Percentiles rank a stretch among this genome's conserved stretches.
phyloP scores from a whole-genome alignment of 179 eudicot genomes.

The Actinidia arguta region DNA sequence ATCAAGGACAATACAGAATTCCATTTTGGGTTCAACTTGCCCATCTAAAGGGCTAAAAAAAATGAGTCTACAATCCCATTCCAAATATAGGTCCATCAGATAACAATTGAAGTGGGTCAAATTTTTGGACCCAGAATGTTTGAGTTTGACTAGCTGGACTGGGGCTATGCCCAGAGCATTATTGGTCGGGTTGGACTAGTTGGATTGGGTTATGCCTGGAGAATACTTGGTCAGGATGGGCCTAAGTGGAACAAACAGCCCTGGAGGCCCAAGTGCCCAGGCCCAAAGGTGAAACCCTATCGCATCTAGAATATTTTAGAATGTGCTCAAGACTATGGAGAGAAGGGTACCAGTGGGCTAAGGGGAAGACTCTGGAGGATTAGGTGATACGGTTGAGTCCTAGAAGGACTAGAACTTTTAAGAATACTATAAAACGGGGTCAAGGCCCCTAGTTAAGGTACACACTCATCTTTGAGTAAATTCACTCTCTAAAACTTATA shows the following conservation, averaged over 20 bases:
- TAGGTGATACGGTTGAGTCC: neutral
- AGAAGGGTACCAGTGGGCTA: neutral
- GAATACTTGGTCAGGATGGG: neutral
- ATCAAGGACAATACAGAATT: too few relatives aligned
- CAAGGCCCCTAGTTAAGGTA: neutral
- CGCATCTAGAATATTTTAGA: too few relatives aligned
- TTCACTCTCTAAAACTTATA: neutral
- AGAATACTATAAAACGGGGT: too few relatives aligned
- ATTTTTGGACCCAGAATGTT: neutral
- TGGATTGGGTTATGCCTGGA: neutral
- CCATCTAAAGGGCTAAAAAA: too few relatives aligned
- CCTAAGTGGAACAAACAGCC: neutral
- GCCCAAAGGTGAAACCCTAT: neutral
- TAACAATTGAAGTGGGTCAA: neutral
- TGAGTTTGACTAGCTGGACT: neutral
- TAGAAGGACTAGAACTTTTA: too few relatives aligned
- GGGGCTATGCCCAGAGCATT: too few relatives aligned
- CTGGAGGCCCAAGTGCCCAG: neutral
- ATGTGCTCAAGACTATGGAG: too few relatives aligned
- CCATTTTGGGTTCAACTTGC: too few relatives aligned
- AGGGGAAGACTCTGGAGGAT: neutral
- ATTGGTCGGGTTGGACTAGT: too few relatives aligned
- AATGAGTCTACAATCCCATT: too few relatives aligned
- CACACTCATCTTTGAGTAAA: neutral
- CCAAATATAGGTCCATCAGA: too few relatives aligned